Evolutionary conservation across 176 grass and related monocot genomes (phyloP).

Genomic region (Oryza rufipogon): DNA sequence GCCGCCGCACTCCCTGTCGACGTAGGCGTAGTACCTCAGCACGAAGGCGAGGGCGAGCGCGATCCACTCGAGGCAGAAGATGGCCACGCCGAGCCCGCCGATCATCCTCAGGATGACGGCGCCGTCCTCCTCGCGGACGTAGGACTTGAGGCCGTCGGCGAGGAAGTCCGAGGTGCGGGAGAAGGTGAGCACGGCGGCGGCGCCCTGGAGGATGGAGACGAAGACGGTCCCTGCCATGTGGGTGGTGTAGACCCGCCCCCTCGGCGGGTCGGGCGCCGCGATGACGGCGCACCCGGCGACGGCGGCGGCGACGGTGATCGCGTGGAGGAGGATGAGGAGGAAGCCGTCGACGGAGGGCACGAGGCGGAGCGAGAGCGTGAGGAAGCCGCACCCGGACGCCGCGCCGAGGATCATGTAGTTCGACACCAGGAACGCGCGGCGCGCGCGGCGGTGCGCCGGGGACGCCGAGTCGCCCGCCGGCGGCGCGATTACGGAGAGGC

Average conservation of each 20-base stretch:
- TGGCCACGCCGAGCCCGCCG: conserved; percentile 79
- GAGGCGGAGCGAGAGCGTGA: conserved; percentile 95
- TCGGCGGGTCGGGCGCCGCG: conserved; percentile 56
- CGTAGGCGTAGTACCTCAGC: conserved; percentile 75
- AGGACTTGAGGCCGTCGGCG: conserved; percentile 61
- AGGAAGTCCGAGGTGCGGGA: conserved; percentile 76
- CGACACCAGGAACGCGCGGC: conserved; percentile 76
- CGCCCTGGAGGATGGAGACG: conserved; percentile 88
- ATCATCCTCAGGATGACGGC: conserved; percentile 93
- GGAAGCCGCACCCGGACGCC: conserved; percentile 92
- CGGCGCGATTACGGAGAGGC: conserved; percentile 76
- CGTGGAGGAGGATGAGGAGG: conserved; percentile 94
- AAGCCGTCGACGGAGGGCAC: conserved; percentile 87
- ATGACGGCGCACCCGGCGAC: conserved; percentile 79
- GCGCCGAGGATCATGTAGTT: conserved; percentile 95
- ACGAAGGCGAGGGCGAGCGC: conserved; percentile 90
- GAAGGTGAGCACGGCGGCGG: conserved; percentile 79
- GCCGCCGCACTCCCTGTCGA: conserved; percentile 57
- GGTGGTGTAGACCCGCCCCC: conserved; percentile 65
- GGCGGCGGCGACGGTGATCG: conserved; percentile 75
- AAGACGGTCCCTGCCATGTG: conserved; percentile 83
- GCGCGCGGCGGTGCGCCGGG: conserved; percentile 61
- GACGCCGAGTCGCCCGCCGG: conserved; percentile 63
- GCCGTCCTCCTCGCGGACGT: conserved; percentile 88
- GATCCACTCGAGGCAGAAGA: conserved; percentile 97